Base-by-base conservation (phyloP, 2,329 filamentous ascomycete species). In the Diaporthe longicolla region DNA sequence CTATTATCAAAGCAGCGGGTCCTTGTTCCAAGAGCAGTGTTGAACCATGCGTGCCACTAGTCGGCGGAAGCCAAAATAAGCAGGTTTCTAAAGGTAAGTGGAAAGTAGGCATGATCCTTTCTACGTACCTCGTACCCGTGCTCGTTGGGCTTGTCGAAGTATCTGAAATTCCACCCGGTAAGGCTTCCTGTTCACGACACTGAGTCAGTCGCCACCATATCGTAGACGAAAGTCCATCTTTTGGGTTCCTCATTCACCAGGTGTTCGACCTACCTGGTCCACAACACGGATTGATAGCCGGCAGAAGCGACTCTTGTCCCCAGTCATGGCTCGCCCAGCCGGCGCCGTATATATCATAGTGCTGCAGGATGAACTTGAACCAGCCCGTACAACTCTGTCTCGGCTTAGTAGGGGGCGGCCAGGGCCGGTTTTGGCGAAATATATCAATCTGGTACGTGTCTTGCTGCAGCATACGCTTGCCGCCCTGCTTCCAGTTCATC, bases 311-410 rank as follows among this genome's bases (percentile, higher is more conserved):
- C 57, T 59, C 26, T 59, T 59, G 35, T 2, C 57, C 57, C 57
- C 32, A 59, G 57, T 59, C 57, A 40, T 59, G 35, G 21, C 9
- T 59, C n/a, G 57, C 57, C 57, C 57, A 59, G 11, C 57, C 57
- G n/a, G 57, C 57, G 57, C 57, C 57, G 57, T 40, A 40, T 59
- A 59, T 59, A 59, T 59, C 57, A 59, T 59, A 59, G 26, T 59
- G 57, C 21, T 59, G 57, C 35, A 59, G n/a, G 17, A 59, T 26
- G 57, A 59, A 59, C 40, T 59, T 59, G 5, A 1, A 59, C 57
- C 57, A 59, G 35, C 32, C 32, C 11, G 35, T 24, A 43, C 57
- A 59, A 17, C 57, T 59, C 57, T 59, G 57, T 59, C n/a, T 59
- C 13, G 57, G 57, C 57, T 40, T 40, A 26, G 35, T 43, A 59